A percentile compares a stretch with the other conserved stretches of the same genome.
Conservation (phyloP, 805 yeast genomes). For the Naumovozyma dairenensis region DNA sequence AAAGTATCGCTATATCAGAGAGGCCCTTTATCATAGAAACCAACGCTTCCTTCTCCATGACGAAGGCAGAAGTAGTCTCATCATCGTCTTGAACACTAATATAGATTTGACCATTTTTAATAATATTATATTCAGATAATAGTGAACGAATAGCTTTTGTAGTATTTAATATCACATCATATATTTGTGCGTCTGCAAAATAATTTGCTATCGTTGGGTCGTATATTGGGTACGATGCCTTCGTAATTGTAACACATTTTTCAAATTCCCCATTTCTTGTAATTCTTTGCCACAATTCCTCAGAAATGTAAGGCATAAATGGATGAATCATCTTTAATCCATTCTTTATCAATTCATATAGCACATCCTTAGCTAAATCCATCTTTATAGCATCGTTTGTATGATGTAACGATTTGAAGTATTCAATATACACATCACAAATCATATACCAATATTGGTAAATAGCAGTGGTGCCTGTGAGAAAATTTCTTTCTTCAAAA, state of each 20-base stretch:
- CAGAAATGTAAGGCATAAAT: conserved; percentile 93
- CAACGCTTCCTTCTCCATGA: conserved; percentile 70
- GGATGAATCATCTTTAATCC: conserved; percentile 90
- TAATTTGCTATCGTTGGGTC: conserved; percentile 46
- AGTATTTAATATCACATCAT: conserved; percentile 71
- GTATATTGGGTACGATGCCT: conserved; percentile 77
- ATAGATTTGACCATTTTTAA: conserved; percentile 75
- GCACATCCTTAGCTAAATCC: conserved; percentile 86
- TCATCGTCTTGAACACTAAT: conserved; percentile 53
- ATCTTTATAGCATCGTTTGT: conserved; percentile 68
- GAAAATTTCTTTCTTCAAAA: conserved; percentile 76
- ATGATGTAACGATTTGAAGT: conserved; percentile 82
- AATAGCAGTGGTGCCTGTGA: conserved; percentile 69
- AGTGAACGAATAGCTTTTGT: conserved; percentile 85
- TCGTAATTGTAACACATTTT: conserved; percentile 50
- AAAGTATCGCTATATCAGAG: conserved; percentile 54
- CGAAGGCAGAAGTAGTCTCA: conserved; percentile 39
- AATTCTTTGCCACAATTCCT: conserved; percentile 96
- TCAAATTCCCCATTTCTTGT: conserved; percentile 56
- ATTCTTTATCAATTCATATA: conserved; percentile 81
- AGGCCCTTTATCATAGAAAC: conserved; percentile 85
- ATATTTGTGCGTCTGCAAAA: conserved; percentile 53
- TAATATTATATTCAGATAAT: conserved; percentile 77
- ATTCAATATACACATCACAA: conserved; percentile 96
- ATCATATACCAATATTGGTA: conserved; percentile 90